phyloP scores from a whole-genome alignment of 2,329 filamentous ascomycete species.

The Calonectria ilicicola region DNA sequence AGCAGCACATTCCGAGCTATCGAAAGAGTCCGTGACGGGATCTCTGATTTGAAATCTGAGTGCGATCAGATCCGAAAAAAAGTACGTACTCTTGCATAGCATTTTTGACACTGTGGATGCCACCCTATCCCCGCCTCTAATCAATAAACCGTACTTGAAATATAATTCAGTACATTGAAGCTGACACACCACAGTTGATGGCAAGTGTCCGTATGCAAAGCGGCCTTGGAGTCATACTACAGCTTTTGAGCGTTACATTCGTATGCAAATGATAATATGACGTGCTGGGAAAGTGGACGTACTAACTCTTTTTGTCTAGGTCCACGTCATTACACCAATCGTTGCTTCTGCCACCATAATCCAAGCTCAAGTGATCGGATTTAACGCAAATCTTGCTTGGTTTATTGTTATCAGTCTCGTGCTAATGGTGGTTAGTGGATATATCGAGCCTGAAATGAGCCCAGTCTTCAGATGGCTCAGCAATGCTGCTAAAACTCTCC shows the following conservation, averaged over 20 bases:
- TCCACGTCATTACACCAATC: neutral
- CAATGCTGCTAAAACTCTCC: neutral
- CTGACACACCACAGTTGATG: neutral
- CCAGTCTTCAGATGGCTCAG: neutral
- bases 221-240: neutral
- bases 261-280: neutral
- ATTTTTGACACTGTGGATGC: neutral
- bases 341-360: neutral
- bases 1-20: neutral
- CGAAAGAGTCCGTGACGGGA: neutral
- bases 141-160: neutral
- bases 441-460: neutral
- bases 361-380: neutral
- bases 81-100: neutral
- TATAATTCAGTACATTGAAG: neutral
- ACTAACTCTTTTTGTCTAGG: neutral
- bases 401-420: neutral
- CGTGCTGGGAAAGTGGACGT: neutral
- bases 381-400: neutral
- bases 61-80: conserved; percentile 1
- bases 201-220: neutral
- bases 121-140: neutral
- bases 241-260: neutral
- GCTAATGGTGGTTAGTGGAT: neutral
- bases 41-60: neutral